phyloP scores from a whole-genome alignment of 148 eudicot species.

The Dianthus caryophyllus region DNA sequence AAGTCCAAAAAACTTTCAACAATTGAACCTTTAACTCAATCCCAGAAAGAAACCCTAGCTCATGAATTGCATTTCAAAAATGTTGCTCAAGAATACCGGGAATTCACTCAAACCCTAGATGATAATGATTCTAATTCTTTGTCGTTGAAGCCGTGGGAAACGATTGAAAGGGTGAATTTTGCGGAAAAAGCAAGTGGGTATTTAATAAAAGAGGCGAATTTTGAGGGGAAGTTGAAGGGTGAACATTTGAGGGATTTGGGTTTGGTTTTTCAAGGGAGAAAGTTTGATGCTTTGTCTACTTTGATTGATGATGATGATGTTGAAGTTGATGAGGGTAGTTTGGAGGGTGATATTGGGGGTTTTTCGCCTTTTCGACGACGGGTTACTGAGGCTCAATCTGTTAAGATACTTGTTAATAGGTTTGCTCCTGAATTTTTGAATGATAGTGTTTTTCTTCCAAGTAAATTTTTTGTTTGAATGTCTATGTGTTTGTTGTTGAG shows the following conservation, averaged over 20 bases:
- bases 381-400: conserved; percentile 46
- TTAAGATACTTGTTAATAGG: conserved; percentile 67
- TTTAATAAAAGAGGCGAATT: conserved; percentile 21
- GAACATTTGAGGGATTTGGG: conserved; percentile 73
- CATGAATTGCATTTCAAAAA: conserved; percentile 54
- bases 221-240: conserved; percentile 42
- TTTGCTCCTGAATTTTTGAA: conserved; percentile 22
- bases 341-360: conserved; percentile 22
- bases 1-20: conserved; percentile 48
- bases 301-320: conserved; percentile 79
- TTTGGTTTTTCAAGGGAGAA: conserved; percentile 49
- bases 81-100: conserved; percentile 52
- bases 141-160: conserved; percentile 56
- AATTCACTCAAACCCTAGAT: conserved; percentile 26
- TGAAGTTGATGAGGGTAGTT: conserved; percentile 47
- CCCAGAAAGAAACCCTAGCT: conserved; percentile 32
- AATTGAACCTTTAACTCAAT: conserved; percentile 22
- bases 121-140: not conserved
- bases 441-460: too few relatives aligned
- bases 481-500: not conserved
- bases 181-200: conserved; percentile 39
- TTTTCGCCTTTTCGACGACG: conserved; percentile 29
- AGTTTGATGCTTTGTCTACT: conserved; percentile 47
- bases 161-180: conserved; percentile 41
- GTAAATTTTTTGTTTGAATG: not conserved